Evolutionary conservation across 2,329 filamentous ascomycete genomes (phyloP), one percentile per base, ranked within the genome.

Genomic region (Clonostachys byssicola): DNA sequence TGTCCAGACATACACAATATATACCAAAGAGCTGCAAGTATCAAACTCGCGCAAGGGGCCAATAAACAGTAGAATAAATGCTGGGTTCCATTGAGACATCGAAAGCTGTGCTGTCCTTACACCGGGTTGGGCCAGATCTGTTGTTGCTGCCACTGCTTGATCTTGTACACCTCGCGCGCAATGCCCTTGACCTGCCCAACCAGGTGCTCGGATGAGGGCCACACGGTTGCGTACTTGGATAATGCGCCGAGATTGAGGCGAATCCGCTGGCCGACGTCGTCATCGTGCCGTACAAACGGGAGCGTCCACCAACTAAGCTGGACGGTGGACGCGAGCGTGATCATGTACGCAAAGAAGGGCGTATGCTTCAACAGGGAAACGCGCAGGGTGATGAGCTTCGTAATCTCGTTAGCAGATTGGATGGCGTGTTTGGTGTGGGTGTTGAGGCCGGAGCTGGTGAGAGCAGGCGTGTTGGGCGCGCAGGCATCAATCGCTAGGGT

Each of bases 271-370:
- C 85, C 86, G 54, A 86, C 74, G 56, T 81, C 81, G 51, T 83
- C 83, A 55, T 82, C 77, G 51, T 76, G 75, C 2, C 73, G 70
- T 42, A 85, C 73, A 46, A 78, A 80, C 59, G 80, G 80, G 17
- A 85, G 72, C 46, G 73, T 85, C 81, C 89, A 95, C 52, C 88
- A 88, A 47, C 86, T 89, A 20, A 95, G 75, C 58, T 94, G 88
- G 5, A 92, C 86, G 55, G 92, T 87, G 7, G 88, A 89, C 16
- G 86, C 87, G 46, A 92, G 72, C 2, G 88, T 88, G 44, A 94
- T 73, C 38, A 88, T 85, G 60, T 89, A 94, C 34, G 86, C 88
- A 68, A 94, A 91, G 66, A 92, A 92, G 49, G 90, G 89, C 0
- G 83, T 91, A 66, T 95, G 89, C 34, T 81, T 81, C 17, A 85